Conservation (phyloP, 2,329 filamentous ascomycete species). For the Cordyceps cateniannulata region DNA sequence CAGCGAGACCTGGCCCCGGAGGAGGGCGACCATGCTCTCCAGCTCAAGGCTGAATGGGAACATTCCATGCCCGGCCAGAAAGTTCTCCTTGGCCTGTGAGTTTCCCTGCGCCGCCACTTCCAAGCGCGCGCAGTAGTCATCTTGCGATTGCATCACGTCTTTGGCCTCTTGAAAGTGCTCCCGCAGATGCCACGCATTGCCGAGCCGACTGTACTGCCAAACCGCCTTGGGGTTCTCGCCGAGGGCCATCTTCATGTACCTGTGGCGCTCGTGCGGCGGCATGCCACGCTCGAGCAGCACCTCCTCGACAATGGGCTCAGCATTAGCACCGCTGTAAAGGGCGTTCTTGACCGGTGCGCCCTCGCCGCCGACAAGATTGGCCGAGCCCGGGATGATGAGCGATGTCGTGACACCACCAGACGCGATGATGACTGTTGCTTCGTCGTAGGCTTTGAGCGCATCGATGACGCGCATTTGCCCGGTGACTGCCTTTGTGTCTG, state of each 20-base stretch:
- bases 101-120: neutral
- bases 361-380: constrained; percentile 41
- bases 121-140: constrained; percentile 20
- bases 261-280: constrained; percentile 22
- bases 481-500: constrained; percentile 27
- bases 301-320: constrained; percentile 34
- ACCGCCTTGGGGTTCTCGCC: constrained; percentile 37
- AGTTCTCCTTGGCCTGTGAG: constrained; percentile 12
- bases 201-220: constrained; percentile 34
- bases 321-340: constrained; percentile 25
- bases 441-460: constrained; percentile 35
- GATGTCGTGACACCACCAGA: constrained; percentile 39
- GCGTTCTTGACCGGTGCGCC: constrained; percentile 36
- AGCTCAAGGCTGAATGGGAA: constrained; percentile 31
- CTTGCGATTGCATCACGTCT: constrained; percentile 30
- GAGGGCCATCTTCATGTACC: constrained; percentile 41
- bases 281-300: constrained; percentile 34
- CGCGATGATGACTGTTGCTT: constrained; percentile 29
- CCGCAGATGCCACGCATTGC: constrained; percentile 32
- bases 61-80: constrained; percentile 18
- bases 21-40: constrained; percentile 33
- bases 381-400: constrained; percentile 38
- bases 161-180: constrained; percentile 32
- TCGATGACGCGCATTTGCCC: constrained; percentile 26
- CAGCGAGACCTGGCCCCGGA: constrained; percentile 34